Conservation (phyloP, 352 stramenopile species). For the Thalassiosira mediterranea region DNA sequence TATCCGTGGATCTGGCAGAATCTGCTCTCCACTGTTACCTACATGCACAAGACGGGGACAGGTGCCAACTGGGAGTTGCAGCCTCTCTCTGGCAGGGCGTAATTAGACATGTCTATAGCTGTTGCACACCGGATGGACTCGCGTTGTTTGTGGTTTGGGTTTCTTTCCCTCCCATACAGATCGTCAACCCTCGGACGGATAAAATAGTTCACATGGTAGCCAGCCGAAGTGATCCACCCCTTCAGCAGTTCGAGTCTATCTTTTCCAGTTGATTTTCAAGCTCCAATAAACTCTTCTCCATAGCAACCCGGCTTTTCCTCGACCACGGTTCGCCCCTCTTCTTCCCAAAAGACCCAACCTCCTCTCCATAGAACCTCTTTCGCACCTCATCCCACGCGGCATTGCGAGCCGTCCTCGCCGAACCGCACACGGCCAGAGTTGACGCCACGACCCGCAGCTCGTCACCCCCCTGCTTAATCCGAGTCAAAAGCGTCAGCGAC, state of each 20-base stretch:
- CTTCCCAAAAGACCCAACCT: not conserved
- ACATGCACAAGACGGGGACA: slow-evolving; percentile 79
- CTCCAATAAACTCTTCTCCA: slow-evolving; percentile 45
- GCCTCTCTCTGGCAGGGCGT: slow-evolving; percentile 55
- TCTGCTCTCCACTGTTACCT: slow-evolving; percentile 80
- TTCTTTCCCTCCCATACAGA: no score
- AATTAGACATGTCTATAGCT: no score
- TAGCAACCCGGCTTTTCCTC: slow-evolving; percentile 30
- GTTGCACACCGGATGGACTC: no score
- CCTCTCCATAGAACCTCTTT: slow-evolving; percentile 36
- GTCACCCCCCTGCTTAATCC: slow-evolving; percentile 28
- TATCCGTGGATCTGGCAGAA: slow-evolving; percentile 85
- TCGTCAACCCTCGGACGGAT: no score
- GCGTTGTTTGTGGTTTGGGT: no score
- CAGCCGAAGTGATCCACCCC: no score
- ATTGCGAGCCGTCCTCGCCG: slow-evolving; percentile 57
- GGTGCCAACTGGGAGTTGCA: slow-evolving; percentile 70
- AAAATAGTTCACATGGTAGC: no score
- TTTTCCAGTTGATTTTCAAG: slow-evolving; percentile 46
- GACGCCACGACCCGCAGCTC: slow-evolving; percentile 46
- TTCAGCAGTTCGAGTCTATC: slow-evolving; percentile 46
- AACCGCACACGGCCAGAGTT: slow-evolving; percentile 58
- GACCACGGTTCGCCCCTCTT: slow-evolving; percentile 12
- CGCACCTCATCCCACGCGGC: slow-evolving; percentile 41
- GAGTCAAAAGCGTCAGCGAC: slow-evolving; percentile 51